Evolutionary conservation across 139 green algal species (phyloP).

Genomic region (Chlamydomonas schloesseri): DNA sequence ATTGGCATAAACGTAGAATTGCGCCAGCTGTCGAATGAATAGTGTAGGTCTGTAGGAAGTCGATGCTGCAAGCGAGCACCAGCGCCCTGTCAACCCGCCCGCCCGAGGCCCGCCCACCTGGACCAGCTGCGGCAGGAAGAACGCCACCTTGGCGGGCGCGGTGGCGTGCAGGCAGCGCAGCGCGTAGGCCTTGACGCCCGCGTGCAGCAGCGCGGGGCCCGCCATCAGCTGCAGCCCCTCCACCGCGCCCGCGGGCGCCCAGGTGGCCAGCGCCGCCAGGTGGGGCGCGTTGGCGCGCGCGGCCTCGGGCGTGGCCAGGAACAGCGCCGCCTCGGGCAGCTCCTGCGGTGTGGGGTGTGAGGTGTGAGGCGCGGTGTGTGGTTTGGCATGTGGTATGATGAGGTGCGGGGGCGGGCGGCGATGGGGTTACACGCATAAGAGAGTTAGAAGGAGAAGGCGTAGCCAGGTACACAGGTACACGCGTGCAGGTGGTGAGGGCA

Average conservation of each 20-base stretch:
- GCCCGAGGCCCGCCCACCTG: conserved; percentile 60
- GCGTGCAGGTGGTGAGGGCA: too few relatives aligned
- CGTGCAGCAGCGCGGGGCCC: conserved; percentile 48
- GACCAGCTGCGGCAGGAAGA: conserved; percentile 96
- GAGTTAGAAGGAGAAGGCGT: too few relatives aligned
- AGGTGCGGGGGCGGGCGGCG: too few relatives aligned
- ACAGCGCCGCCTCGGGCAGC: conserved; percentile 65
- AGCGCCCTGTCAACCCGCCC: too few relatives aligned
- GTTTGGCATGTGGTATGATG: not conserved
- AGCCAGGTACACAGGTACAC: too few relatives aligned
- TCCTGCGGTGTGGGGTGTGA: conserved; percentile 47
- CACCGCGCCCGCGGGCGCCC: conserved; percentile 65
- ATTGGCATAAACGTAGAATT: too few relatives aligned
- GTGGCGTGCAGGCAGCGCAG: conserved; percentile 64
- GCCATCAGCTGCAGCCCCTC: conserved; percentile 79
- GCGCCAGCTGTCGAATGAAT: too few relatives aligned
- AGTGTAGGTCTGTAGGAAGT: too few relatives aligned
- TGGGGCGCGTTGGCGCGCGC: conserved; percentile 26
- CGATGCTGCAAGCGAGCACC: too few relatives aligned
- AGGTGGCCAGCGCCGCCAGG: conserved; percentile 63
- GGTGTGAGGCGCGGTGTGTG: not conserved
- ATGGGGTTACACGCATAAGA: too few relatives aligned
- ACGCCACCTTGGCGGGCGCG: conserved; percentile 66
- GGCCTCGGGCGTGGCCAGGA: conserved; percentile 66
- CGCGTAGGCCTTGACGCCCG: conserved; percentile 58